Base-by-base conservation (phyloP, 108 stramenopile genomes). In the Nannochloropsis gaditana region DNA sequence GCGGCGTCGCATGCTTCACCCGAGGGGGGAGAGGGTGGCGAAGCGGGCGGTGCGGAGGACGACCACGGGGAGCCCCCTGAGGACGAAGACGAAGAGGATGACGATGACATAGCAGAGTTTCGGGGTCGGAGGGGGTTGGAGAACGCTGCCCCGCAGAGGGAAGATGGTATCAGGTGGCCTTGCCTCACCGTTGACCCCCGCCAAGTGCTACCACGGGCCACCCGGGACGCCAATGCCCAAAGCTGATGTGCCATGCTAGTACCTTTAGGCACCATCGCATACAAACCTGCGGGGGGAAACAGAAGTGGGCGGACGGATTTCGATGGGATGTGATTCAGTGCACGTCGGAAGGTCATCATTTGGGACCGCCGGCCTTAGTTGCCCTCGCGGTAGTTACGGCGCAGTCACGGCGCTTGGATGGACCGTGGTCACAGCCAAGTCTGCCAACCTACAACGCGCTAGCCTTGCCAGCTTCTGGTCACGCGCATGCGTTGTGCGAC, bases 201-300 rank as follows among this genome's bases (percentile, higher is more conserved):
- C 3, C 59, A 73, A 15, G 59, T n/a, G 19, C 4, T n/a, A 73
- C 59, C 59, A 15, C 19, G 19, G 19, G n/a, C 6, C 2, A 73
- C 19, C 59, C 59, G 59, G 19, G 59, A 73, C 59, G 59, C n/a
- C 19, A n/a, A 73, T 4, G 8, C 59, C 59, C 15, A 73, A n/a
- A n/a, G 19, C 15, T n/a, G 59, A 15, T n/a, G 59, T 15, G 59
- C 59, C 59, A 73, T 73, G 59, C 59, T n/a, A 73, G 59, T n/a
- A 73, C 59, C 59, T 4, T n/a, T n/a, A n/a, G 59, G 59, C 59
- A 73, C n/a, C 59, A 73, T 73, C n/a, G 59, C 59, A n/a, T 73
- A 2, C n/a, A 73, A n/a, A 73, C 31, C 31, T 31, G 31, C 31
- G 31, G 31, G 31, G 31, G 31, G 31, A 31, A 1, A 31, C 31